Conservation (phyloP, 2,329 filamentous ascomycete species). For the Venturia oleaginea region DNA sequence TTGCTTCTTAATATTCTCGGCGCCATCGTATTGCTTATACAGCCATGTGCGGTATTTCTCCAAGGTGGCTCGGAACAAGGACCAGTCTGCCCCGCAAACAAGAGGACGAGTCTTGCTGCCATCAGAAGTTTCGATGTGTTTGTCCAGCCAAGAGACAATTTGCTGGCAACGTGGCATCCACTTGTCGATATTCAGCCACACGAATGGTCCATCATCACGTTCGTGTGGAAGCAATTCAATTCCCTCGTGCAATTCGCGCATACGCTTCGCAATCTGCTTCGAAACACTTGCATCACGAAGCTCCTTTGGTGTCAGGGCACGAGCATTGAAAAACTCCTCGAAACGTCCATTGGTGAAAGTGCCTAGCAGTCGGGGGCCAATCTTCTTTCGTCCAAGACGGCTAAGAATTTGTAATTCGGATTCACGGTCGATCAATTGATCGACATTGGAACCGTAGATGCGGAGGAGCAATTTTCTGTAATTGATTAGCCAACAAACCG, state of each 20-base stretch:
- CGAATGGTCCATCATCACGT: slow-evolving; percentile 65
- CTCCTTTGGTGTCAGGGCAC: slow-evolving; percentile 66
- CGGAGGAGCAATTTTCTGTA: slow-evolving; percentile 66
- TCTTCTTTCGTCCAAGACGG: slow-evolving; percentile 81
- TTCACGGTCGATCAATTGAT: slow-evolving; percentile 90
- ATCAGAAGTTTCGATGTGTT: slow-evolving; percentile 31
- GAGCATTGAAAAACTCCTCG: slow-evolving; percentile 85
- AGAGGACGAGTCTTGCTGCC: neutral
- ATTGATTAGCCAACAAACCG: neutral
- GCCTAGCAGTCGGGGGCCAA: slow-evolving; percentile 81
- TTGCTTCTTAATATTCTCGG: slow-evolving; percentile 56
- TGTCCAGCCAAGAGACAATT: slow-evolving; percentile 49
- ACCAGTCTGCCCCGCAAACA: slow-evolving; percentile 79
- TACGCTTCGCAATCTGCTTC: slow-evolving; percentile 90
- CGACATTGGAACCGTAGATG: slow-evolving; percentile 90
- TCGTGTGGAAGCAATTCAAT: slow-evolving; percentile 78
- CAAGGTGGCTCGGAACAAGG: slow-evolving; percentile 62
- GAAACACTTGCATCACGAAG: slow-evolving; percentile 75
- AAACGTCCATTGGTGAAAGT: slow-evolving; percentile 94
- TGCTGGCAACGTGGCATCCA: slow-evolving; percentile 66
- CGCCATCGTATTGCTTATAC: slow-evolving; percentile 60
- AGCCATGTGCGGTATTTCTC: slow-evolving; percentile 70
- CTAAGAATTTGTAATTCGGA: slow-evolving; percentile 79
- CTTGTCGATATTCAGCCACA: slow-evolving; percentile 91
- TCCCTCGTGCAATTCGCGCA: slow-evolving; percentile 91